These are phyloP conservation scores for Cylindrotheca fusiformis DNA, from an alignment of 108 stramenopile species.

Conservation along the genomic window DNA sequence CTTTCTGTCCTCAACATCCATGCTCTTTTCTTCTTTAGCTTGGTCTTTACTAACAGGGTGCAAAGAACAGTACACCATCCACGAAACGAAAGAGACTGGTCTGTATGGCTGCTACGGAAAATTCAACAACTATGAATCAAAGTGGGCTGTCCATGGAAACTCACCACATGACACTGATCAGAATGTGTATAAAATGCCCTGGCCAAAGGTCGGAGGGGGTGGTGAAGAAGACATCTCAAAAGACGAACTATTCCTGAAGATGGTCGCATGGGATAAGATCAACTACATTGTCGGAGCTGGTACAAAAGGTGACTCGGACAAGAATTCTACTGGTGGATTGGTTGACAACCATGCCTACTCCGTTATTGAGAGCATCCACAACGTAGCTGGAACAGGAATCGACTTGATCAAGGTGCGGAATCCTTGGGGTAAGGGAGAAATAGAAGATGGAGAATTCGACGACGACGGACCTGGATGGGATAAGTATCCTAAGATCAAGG, in stretches of 20 bases:
- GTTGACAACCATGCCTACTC: slow-evolving; percentile 30
- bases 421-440: slow-evolving; percentile 32
- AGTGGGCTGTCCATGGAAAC: slow-evolving; percentile 17
- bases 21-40: neutral
- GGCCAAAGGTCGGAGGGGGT: slow-evolving; percentile 22
- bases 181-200: slow-evolving; percentile 5
- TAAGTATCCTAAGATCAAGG: slow-evolving; percentile 19
- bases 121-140: slow-evolving; percentile 1
- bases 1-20: neutral
- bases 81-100: neutral
- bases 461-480: slow-evolving; percentile 13
- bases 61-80: slow-evolving; percentile 27
- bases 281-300: slow-evolving; percentile 20
- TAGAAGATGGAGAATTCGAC: slow-evolving; percentile 20
- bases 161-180: slow-evolving; percentile 5
- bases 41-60: slow-evolving; percentile 27
- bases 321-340: slow-evolving; percentile 11
- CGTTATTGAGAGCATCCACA: slow-evolving; percentile 8
- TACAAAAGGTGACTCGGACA: slow-evolving; percentile 14
- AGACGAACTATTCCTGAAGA: slow-evolving; percentile 11
- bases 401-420: slow-evolving; percentile 25
- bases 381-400: slow-evolving; percentile 17
- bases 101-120: slow-evolving; percentile 5
- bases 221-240: slow-evolving; percentile 1
- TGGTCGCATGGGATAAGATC: slow-evolving; percentile 12